Evolutionary conservation across 495 filamentous ascomycete species (phyloP), one percentile per base, ranked within the genome.

Genomic region (Penicillium taxi): DNA sequence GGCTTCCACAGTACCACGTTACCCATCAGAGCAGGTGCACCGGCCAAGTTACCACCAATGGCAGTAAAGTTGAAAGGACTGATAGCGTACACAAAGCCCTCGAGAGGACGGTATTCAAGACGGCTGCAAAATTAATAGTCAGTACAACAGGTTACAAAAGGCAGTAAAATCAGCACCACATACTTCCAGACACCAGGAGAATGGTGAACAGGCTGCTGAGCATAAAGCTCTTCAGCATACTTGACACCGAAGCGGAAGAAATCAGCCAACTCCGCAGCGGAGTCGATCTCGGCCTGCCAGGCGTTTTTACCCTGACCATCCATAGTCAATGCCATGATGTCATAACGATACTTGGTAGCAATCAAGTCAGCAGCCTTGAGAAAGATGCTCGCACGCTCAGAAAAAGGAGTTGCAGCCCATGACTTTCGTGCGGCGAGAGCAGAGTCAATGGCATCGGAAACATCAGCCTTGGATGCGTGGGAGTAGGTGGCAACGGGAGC

Each of bases 241-340:
- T 84, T 78, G 24, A 91, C 86, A 47, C 85, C 88, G 66, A 93
- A 67, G 41, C 84, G 73, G 48, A 96, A 71, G 66, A 96, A 96
- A 58, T 96, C 89, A 46, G 74, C 78, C 26, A 94, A 64, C 69
- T 96, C 89, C 2, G 90, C 90, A 3, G 90, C 89, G 16, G 90
- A 78, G 61, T 96, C 88, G 47, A 96, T 94, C 74, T 96, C 88
- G 13, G 88, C 88, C 59, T 96, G 88, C 86, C 86, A 94, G 16
- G 83, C 84, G 59, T 94, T 94, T 73, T 96, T 96, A 44, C 88
- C 88, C 60, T 96, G 88, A 20, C 88, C 88, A 15, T 94, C 70
- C 74, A 96, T 94, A 6, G 88, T 96, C 24, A 86, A 74, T 5
- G 89, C 88, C 82, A 94, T 89, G 38, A 96, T 68, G 41, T 91